Evolutionary conservation across 2,329 filamentous ascomycete species (phyloP).

Genomic region (Ceratocystis colombiana): DNA sequence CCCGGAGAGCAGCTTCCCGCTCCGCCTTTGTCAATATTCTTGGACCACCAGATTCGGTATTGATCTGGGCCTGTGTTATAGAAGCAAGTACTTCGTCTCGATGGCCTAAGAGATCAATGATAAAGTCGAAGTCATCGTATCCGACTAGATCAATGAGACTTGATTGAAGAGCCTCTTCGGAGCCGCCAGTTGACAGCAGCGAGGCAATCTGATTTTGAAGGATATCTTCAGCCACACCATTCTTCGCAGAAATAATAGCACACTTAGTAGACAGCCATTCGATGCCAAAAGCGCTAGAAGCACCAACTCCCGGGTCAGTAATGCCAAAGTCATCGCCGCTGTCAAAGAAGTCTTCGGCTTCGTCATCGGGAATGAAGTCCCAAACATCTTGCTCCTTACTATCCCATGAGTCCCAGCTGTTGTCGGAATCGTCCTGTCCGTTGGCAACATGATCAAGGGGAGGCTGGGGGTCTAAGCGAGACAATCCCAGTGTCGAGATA

Average conservation of each 20-base stretch:
- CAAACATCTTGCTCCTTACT: constrained; percentile 72
- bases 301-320: constrained; percentile 28
- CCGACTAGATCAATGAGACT: constrained; percentile 81
- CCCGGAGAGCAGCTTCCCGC: constrained; percentile 65
- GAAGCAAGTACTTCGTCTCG: constrained; percentile 55
- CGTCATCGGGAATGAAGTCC: constrained; percentile 76
- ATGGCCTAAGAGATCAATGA: constrained; percentile 78
- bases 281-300: constrained; percentile 40
- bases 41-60: constrained; percentile 17
- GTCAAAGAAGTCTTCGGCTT: constrained; percentile 48
- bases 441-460: constrained; percentile 30
- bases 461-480: constrained; percentile 34
- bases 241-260: constrained; percentile 52
- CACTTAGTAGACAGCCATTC: constrained; percentile 67
- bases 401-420: constrained; percentile 43
- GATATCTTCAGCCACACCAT: constrained; percentile 57
- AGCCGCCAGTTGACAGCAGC: constrained; percentile 54
- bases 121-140: constrained; percentile 85
- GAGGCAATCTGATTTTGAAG: constrained; percentile 69
- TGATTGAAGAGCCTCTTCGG: constrained; percentile 84
- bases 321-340: constrained; percentile 32
- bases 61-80: constrained; percentile 27
- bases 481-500: constrained; percentile 59
- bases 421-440: constrained; percentile 44
- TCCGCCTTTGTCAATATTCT: constrained; percentile 63